Evolutionary conservation across 768 basidiomycete genomes (phyloP), one percentile per base, ranked within the genome.

Genomic region (Lactarius psammicola): DNA sequence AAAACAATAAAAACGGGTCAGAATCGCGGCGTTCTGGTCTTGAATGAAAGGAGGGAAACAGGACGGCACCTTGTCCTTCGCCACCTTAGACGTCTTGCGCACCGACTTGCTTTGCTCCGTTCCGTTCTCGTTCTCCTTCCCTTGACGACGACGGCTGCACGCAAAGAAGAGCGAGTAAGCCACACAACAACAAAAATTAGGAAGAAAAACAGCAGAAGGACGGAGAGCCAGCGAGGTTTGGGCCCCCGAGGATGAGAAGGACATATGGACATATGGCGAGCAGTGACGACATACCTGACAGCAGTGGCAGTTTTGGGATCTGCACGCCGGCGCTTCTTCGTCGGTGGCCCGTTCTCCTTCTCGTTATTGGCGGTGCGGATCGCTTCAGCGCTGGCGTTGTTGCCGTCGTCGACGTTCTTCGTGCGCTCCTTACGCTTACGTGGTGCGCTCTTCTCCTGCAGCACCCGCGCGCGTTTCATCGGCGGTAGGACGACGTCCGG

Each of bases 361-460:
- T 65, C 58, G 8, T 42, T 30, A 26, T 46, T 23, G 36, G 56
- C 34, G 11, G 15, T 17, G 6, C 23, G 44, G 4, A 38, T 51
- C 26, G 26, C n/a, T n/a, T n/a, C n/a, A n/a, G n/a, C n/a, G n/a
- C n/a, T n/a, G n/a, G n/a, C 26, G 51, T 28, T 15, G 18, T 31
- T 33, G 8, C 30, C 26, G 9, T 31, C 30, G 4, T 5, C 13
- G 31, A 51, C 26, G 6, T 51, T 23, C 36, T 61, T 57, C 18
- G 17, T 17, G n/a, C 23, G 59, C 6, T 65, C 33, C 44, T 60
- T 65, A 15, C 59, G 59, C 31, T 65, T 65, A 40, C 36, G 55
- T 17, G 44, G 42, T 15, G 28, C 59, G 8, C 9, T 56, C 34
- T 38, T 51, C 30, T 49, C 59, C 17, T 56, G 60, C 2, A 51